A percentile compares a stretch with the other conserved stretches of the same genome.
phyloP scores from a whole-genome alignment of 805 yeast genomes.

The Zygosaccharomyces bailii region DNA sequence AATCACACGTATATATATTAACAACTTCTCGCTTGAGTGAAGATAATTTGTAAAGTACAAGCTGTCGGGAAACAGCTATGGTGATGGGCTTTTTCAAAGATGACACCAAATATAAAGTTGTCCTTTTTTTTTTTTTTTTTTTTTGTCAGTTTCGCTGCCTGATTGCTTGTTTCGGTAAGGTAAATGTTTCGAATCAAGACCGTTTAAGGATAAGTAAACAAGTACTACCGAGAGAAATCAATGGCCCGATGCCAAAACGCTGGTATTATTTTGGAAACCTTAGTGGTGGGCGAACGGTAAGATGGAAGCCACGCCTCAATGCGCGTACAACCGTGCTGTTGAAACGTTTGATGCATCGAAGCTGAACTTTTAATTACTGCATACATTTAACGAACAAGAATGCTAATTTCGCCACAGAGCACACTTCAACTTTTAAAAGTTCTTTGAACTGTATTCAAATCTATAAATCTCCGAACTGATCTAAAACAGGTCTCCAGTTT shows the following conservation, averaged over 20 bases:
- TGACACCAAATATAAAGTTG: not conserved
- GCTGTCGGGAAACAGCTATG: conserved; percentile 1
- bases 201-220: conserved; percentile 8
- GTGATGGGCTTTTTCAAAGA: conserved; percentile 1
- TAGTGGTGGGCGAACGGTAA: not conserved
- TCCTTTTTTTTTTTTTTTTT: conserved; percentile 1
- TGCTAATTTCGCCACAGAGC: not conserved
- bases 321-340: not conserved
- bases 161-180: conserved; percentile 7
- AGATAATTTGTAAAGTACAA: too few relatives aligned
- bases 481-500: conserved; percentile 61
- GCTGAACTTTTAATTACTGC: not conserved
- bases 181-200: conserved; percentile 5
- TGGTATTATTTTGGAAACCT: not conserved
- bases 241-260: not conserved
- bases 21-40: too few relatives aligned
- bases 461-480: conserved; percentile 48
- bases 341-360: not conserved
- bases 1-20: conserved; percentile 1
- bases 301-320: not conserved
- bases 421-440: not conserved
- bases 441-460: not conserved
- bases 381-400: not conserved
- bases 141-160: conserved; percentile 7
- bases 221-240: conserved; percentile 4